Percentiles rank a stretch among this genome's conserved stretches.
phyloP scores from a whole-genome alignment of 768 basidiomycete species.

The Pleurotus salmoneostramineus region DNA sequence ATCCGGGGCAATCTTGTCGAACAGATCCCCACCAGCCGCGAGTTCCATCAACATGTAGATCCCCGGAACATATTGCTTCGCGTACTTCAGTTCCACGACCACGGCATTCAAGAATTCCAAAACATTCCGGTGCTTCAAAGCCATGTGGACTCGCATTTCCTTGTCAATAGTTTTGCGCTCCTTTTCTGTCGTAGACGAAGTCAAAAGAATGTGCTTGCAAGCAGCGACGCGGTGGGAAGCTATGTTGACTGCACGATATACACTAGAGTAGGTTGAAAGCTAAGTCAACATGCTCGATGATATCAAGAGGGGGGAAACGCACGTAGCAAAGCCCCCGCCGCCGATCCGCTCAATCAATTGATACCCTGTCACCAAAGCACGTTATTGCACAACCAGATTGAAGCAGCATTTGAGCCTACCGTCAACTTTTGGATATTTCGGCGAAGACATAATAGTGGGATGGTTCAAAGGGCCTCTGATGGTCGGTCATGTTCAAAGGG shows the following conservation, averaged over 20 bases:
- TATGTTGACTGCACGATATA: conserved; percentile 78
- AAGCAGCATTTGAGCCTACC: conserved; percentile 21
- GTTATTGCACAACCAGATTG: neutral
- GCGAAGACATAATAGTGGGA: neutral
- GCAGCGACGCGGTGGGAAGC: conserved; percentile 69
- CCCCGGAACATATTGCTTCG: conserved; percentile 63
- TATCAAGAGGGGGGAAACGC: conserved; percentile 18
- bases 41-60: conserved; percentile 93
- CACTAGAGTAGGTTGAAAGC: conserved; percentile 38
- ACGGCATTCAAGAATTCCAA: conserved; percentile 81
- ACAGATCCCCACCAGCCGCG: conserved; percentile 91
- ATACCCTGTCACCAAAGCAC: conserved; percentile 44
- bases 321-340: conserved; percentile 87
- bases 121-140: conserved; percentile 74
- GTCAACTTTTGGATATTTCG: conserved; percentile 37
- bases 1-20: conserved; percentile 98
- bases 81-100: conserved; percentile 63
- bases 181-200: conserved; percentile 54
- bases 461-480: neutral
- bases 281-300: neutral
- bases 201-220: conserved; percentile 78
- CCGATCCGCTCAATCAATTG: conserved; percentile 74
- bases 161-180: conserved; percentile 83
- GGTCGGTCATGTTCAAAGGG: neutral
- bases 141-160: conserved; percentile 87